Evolutionary conservation across 2,329 filamentous ascomycete species (phyloP), one percentile per base, ranked within the genome.

Genomic region (Botrytis deweyae): DNA sequence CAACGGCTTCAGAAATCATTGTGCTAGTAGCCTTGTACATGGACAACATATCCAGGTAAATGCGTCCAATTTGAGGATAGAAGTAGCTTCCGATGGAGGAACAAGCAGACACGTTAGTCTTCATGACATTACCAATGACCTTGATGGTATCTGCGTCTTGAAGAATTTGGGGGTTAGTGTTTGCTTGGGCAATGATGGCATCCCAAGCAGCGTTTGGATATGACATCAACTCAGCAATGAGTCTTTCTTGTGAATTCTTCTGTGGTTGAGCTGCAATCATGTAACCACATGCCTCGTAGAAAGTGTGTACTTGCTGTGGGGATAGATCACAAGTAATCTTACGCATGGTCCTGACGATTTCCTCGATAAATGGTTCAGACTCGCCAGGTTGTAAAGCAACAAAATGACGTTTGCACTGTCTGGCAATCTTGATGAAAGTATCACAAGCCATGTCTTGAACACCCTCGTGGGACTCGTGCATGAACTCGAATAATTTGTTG

Each of bases 401-500:
- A 82, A 99, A 99, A 83, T 99, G 97, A 73, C 96, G 91, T 81
- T 96, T 93, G 85, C 96, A 99, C 83, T 98, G 97, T 82, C 97
- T 95, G 40, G 96, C 97, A 82, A 99, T 99, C 87, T 99, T 99
- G 85, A 99, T 99, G 81, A 99, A 99, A 0, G 96, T 99, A 84
- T 99, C 97, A 82, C 96, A 99, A 80, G 96, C 96, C 97, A 99
- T 99, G 84, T 99, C 96, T 84, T 99, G 97, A 40, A 99, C 96
- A 86, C 94, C 96, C 86, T 99, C 96, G 81, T 99, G 96, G 1
- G 96, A 98, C 84, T 99, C 96, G 83, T 99, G 96, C 96, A 99
- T 99, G 82, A 99, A 99, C 85, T 99, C 96, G 80, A 99, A 99
- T 8, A 99, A 88, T 86, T 99, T 99, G 85, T 99, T 99, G 81